Base-by-base conservation (phyloP, 139 green algal genomes). In the Micractinium sp. region DNA sequence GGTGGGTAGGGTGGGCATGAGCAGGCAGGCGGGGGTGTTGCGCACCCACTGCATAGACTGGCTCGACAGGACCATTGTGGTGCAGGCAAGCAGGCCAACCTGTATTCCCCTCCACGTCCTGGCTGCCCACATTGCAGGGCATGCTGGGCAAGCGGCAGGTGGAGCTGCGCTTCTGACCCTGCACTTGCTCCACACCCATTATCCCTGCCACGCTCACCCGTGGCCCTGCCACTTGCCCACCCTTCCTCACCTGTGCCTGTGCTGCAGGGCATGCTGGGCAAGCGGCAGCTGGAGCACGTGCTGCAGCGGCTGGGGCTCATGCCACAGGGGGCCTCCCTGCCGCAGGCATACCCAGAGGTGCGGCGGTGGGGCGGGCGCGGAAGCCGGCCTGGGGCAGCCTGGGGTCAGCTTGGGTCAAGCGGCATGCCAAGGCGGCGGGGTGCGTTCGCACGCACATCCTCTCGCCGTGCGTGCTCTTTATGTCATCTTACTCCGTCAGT, bases 221-320 rank as follows among this genome's bases (percentile, higher is more conserved):
- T 82, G 77, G 56, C 36, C 36, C 77, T 61, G 2, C 22, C 77
- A 19, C 27, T 2, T 41, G 9, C 31, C 73, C 27, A 25, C 2
- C 25, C 25, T 36, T n/a, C 76, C 35, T 27, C 22, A 56, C 20
- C 47, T 61, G 36, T 39, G 3, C 66, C 7, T 84, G 27, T n/a
- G 31, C 91, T 98, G 78, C 96, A 98, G 92, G 93, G 95, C 31
- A 76, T 96, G 92, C 89, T 99, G 88, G 96, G 88, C 73, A 93
- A 93, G 61, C 92, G 95, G 74, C 92, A 94, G 77, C 82, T 95
- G 86, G 94, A 94, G 90, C 61, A 85, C 15, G 81, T 96, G 89
- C 92, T 98, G 90, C 27, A 22, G 4, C 78, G 88, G 29, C 63
- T 95, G 88, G 92, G 94, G 18, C 89, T 98, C 29, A 73, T 98